Evolutionary conservation across 345 rosid species (phyloP).

Genomic region (Fremontodendron californicum): DNA sequence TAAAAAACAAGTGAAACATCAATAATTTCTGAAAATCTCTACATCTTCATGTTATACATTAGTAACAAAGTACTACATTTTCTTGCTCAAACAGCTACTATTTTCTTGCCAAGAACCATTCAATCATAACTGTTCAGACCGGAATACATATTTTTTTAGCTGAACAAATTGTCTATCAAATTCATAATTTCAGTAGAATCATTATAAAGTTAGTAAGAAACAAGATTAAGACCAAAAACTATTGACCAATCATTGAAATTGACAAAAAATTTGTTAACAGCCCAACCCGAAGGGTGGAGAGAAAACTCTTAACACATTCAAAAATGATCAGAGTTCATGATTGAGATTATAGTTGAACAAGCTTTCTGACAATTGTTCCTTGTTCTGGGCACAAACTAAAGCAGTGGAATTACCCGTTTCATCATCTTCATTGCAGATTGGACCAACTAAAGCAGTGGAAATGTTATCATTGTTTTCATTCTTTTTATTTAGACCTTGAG

Average conservation of each 20-base stretch:
- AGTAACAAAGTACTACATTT: neutral
- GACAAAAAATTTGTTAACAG: too few species aligned
- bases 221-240: neutral
- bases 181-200: neutral
- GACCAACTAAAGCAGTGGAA: conserved; percentile 7
- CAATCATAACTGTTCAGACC: neutral
- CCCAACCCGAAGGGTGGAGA: too few species aligned
- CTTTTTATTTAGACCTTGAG: conserved; percentile 40
- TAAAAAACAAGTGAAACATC: neutral
- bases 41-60: neutral
- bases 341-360: too few species aligned
- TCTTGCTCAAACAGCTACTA: neutral
- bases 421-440: conserved; percentile 8
- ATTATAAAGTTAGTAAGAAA: neutral
- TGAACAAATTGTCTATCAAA: neutral
- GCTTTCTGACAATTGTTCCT: neutral
- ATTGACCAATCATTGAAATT: neutral
- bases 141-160: too few species aligned
- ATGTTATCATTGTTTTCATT: conserved; percentile 17
- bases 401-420: neutral
- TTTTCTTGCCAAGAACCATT: neutral
- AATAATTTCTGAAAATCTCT: neutral
- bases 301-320: too few species aligned
- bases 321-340: too few species aligned
- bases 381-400: neutral